Conservation (phyloP, 192 early-diverging fungal genomes). For the Chytriomyces sp. region DNA sequence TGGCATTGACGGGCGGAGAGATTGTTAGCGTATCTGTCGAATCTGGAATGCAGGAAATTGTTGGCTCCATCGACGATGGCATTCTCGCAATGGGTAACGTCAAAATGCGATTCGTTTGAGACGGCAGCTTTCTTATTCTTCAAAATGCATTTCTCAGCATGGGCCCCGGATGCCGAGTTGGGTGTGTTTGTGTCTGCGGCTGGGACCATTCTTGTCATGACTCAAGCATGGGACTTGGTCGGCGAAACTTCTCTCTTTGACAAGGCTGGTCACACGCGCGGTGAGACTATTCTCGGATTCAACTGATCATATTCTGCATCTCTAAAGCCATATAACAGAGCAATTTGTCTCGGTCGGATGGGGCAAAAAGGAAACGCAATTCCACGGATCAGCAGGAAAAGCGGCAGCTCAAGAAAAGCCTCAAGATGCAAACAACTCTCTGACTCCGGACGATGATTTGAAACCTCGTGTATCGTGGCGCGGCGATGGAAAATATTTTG, state of each 20-base stretch:
- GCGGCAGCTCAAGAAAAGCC: slow-evolving; percentile 62
- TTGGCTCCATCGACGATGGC: slow-evolving; percentile 78
- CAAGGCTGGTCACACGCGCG: not conserved
- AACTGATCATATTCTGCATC: not conserved
- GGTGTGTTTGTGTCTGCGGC: slow-evolving; percentile 47
- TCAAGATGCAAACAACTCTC: slow-evolving; percentile 35
- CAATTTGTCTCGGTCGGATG: slow-evolving; percentile 86
- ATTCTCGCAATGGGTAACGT: slow-evolving; percentile 66
- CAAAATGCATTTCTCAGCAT: slow-evolving; percentile 28
- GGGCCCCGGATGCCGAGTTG: slow-evolving; percentile 39
- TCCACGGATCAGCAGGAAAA: slow-evolving; percentile 90
- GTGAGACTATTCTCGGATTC: not conserved
- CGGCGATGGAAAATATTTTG: slow-evolving; percentile 86
- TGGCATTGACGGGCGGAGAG: slow-evolving; percentile 54
- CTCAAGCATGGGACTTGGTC: slow-evolving; percentile 89
- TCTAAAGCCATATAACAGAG: slow-evolving; percentile 42
- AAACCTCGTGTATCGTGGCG: slow-evolving; percentile 83
- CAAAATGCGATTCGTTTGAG: slow-evolving; percentile 76
- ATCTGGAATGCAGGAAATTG: slow-evolving; percentile 49
- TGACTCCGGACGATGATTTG: slow-evolving; percentile 70
- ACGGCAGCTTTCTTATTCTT: slow-evolving; percentile 78
- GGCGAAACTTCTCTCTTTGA: slow-evolving; percentile 71
- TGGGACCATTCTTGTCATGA: slow-evolving; percentile 83
- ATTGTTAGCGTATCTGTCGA: slow-evolving; percentile 44
- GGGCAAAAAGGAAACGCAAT: slow-evolving; percentile 97